These are phyloP conservation scores for Coemansia sp. DNA, from an alignment of 192 early-diverging fungal genomes.

Conservation along the genomic window DNA sequence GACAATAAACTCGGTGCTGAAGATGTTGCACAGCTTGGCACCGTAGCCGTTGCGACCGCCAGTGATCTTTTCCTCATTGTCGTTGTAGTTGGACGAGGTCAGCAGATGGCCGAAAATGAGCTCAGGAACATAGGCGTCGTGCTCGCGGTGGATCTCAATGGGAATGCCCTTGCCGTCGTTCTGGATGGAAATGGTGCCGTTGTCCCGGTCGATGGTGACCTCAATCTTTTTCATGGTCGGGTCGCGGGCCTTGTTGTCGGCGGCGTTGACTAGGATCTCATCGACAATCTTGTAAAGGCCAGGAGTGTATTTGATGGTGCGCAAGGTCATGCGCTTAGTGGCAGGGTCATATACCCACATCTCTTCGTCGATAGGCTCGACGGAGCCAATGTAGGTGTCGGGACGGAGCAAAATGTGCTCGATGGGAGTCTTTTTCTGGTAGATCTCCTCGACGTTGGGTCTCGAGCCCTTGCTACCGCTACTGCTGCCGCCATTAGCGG, in stretches of 20 bases:
- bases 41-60: conserved; percentile 95
- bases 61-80: conserved; percentile 88
- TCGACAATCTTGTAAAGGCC: conserved; percentile 98
- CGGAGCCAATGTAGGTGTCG: conserved; percentile 94
- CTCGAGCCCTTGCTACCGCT: conserved; percentile 14
- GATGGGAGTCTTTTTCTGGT: conserved; percentile 91
- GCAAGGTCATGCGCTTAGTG: conserved; percentile 57
- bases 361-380: conserved; percentile 69
- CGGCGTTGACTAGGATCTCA: conserved; percentile 96
- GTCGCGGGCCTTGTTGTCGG: conserved; percentile 92
- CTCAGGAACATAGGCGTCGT: conserved; percentile 90
- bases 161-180: conserved; percentile 97
- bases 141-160: conserved; percentile 84
- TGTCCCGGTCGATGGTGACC: conserved; percentile 79
- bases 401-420: conserved; percentile 94
- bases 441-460: conserved; percentile 76
- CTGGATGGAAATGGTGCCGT: conserved; percentile 76
- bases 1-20: conserved; percentile 88
- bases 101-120: conserved; percentile 96
- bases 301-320: conserved; percentile 71
- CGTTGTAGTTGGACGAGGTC: conserved; percentile 97
- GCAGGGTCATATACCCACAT: conserved; percentile 85
- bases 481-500: neutral
- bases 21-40: conserved; percentile 96
- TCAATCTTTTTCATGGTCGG: conserved; percentile 78